Percentiles rank a stretch among this genome's conserved stretches.
Evolutionary conservation across 805 yeast genomes (phyloP).

Genomic region (Aciculoconidium aculeatum): DNA sequence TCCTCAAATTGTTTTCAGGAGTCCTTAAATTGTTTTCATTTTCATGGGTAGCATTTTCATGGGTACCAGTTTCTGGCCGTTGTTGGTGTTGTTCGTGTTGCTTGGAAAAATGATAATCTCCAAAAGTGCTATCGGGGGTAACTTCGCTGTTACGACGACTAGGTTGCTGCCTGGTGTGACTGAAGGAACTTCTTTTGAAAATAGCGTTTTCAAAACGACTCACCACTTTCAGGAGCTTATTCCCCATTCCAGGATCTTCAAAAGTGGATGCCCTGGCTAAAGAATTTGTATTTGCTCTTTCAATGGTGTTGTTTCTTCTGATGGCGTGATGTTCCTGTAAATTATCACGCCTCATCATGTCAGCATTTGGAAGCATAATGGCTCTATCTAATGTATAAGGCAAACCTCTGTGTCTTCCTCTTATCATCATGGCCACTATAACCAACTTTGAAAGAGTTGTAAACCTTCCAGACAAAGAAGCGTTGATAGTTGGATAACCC

Average conservation of each 20-base stretch:
- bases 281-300: conserved; percentile 12
- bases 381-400: conserved; percentile 95
- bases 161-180: no score
- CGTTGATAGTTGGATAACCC: conserved; percentile 64
- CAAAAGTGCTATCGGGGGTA: background rate
- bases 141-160: no score
- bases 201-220: conserved; percentile 1
- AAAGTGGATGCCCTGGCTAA: conserved; percentile 7
- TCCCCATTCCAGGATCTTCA: conserved; percentile 4
- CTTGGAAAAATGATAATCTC: no score
- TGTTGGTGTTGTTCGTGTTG: no score
- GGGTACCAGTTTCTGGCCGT: no score
- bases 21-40: no score
- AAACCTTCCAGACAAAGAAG: conserved; percentile 74
- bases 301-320: conserved; percentile 24
- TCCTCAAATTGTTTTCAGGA: conserved; percentile 3
- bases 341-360: conserved; percentile 55
- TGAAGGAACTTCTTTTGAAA: conserved; percentile 1
- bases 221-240: conserved; percentile 4
- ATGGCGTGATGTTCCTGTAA: conserved; percentile 50
- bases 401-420: conserved; percentile 95
- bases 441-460: conserved; percentile 72
- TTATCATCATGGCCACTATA: conserved; percentile 80
- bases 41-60: no score
- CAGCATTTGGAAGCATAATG: conserved; percentile 72